Evolutionary conservation across 1,284 basidiomycete genomes (phyloP).

Genomic region (Schizophyllum amplum): DNA sequence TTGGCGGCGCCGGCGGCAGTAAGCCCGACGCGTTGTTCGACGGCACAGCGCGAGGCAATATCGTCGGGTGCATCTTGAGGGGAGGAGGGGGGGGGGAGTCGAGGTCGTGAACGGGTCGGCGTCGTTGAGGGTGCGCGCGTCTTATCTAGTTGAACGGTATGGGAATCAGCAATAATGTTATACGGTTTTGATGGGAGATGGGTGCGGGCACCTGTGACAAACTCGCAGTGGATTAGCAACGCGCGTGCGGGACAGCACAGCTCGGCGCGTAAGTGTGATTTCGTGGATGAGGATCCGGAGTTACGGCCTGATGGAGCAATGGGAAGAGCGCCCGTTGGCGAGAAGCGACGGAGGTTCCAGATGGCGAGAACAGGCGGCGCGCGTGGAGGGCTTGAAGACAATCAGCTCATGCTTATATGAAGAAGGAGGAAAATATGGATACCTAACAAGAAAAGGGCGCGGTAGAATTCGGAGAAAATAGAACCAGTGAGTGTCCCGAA

Average conservation of each 20-base stretch:
- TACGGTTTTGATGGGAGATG: not conserved
- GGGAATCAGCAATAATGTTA: not conserved
- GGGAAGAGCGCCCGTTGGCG: not conserved
- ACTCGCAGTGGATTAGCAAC: not conserved
- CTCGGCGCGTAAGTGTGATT: not conserved
- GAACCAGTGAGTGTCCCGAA: not conserved
- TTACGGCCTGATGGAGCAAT: not conserved
- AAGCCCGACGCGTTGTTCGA: not conserved
- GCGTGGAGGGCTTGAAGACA: not conserved
- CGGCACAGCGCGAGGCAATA: not conserved
- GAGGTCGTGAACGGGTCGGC: not conserved
- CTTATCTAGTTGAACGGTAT: not conserved
- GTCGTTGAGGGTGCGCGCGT: not conserved
- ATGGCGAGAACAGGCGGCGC: not conserved
- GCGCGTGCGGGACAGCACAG: not conserved
- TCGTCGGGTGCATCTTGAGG: not conserved
- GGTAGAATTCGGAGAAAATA: not conserved
- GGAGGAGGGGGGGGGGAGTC: not conserved
- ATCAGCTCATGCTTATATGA: too few species aligned
- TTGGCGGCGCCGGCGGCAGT: too few species aligned
- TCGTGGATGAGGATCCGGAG: not conserved
- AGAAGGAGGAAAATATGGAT: not conserved
- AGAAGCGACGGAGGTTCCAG: not conserved
- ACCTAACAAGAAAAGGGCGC: not conserved
- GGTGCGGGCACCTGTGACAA: not conserved